Percentiles rank a stretch among this genome's conserved stretches.
These are phyloP conservation scores for Leptographium procerum DNA, from an alignment of 2,329 filamentous ascomycete genomes.

Conservation along the genomic window DNA sequence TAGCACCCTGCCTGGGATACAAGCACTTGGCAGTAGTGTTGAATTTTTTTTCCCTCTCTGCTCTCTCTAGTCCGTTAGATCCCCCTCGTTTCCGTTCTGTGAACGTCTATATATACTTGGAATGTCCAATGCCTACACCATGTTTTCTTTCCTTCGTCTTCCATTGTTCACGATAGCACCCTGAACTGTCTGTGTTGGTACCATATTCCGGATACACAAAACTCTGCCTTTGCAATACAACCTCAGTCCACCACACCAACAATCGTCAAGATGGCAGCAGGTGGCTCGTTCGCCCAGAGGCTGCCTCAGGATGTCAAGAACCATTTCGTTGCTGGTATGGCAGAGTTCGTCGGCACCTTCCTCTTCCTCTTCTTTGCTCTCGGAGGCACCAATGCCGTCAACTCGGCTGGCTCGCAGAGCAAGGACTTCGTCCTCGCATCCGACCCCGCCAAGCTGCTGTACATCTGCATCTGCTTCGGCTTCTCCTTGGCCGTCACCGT, in stretches of 20 bases:
- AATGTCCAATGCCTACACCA: not conserved
- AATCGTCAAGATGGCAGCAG: not conserved
- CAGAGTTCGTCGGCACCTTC: constrained; percentile 42
- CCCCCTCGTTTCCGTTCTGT: not conserved
- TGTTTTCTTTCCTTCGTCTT: not conserved
- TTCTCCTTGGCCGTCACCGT: constrained; percentile 40
- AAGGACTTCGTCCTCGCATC: constrained; percentile 10
- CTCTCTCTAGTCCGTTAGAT: not conserved
- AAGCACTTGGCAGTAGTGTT: not conserved
- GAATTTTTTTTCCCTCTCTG: not conserved
- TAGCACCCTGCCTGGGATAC: not conserved
- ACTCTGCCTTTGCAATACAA: not conserved
- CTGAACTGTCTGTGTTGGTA: not conserved
- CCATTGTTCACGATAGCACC: not conserved
- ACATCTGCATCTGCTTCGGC: constrained; percentile 39
- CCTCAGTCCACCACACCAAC: not conserved
- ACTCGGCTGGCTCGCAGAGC: constrained; percentile 12
- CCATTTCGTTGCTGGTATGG: constrained; percentile 29
- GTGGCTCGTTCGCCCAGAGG: constrained; percentile 4
- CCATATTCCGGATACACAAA: not conserved
- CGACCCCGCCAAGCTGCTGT: constrained; percentile 28
- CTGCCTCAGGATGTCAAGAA: constrained; percentile 17
- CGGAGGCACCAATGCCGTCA: constrained; percentile 17
- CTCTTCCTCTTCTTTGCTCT: constrained; percentile 35
- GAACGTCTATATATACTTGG: not conserved